phyloP scores from a whole-genome alignment of 352 stramenopile genomes.

The Pilasporangium apinafurcum region DNA sequence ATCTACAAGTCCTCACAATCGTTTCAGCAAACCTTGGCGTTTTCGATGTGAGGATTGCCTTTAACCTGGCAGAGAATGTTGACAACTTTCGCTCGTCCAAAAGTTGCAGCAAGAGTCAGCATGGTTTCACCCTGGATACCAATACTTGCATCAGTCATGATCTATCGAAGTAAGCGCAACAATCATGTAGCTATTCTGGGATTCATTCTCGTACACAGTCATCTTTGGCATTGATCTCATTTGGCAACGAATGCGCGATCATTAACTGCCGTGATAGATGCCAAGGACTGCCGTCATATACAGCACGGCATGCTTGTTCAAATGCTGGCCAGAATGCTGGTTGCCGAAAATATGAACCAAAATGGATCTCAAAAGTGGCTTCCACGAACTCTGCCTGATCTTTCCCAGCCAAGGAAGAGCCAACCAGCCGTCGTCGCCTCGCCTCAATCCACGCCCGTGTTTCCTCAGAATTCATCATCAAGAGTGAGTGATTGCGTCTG shows the following conservation, averaged over 20 bases:
- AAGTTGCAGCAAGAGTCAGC: slow-evolving; percentile 50
- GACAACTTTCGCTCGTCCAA: slow-evolving; percentile 36
- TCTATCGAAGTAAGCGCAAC: background rate
- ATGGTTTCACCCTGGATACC: slow-evolving; percentile 56
- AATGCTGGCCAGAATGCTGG: slow-evolving; percentile 47
- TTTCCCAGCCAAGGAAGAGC: slow-evolving; percentile 21
- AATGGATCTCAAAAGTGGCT: slow-evolving; percentile 40
- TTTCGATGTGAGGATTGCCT: slow-evolving; percentile 43
- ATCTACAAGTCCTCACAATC: too few species aligned
- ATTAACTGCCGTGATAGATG: slow-evolving; percentile 35
- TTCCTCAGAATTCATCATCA: slow-evolving; percentile 2
- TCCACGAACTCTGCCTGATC: slow-evolving; percentile 43
- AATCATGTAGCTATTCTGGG: too few species aligned
- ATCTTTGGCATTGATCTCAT: slow-evolving; percentile 63
- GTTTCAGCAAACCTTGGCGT: slow-evolving; percentile 48
- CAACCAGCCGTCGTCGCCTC: slow-evolving; percentile 29
- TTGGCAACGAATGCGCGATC: slow-evolving; percentile 49
- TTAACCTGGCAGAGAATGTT: slow-evolving; percentile 67
- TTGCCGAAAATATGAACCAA: slow-evolving; percentile 25
- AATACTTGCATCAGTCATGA: too few species aligned
- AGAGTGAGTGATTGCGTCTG: background rate
- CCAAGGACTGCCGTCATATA: slow-evolving; percentile 22
- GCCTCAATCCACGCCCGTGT: slow-evolving; percentile 26
- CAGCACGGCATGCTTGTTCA: slow-evolving; percentile 38
- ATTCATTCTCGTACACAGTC: slow-evolving; percentile 27